Conservation (phyloP, 1,139 yeast genomes). For the Suhomyces taliae region DNA sequence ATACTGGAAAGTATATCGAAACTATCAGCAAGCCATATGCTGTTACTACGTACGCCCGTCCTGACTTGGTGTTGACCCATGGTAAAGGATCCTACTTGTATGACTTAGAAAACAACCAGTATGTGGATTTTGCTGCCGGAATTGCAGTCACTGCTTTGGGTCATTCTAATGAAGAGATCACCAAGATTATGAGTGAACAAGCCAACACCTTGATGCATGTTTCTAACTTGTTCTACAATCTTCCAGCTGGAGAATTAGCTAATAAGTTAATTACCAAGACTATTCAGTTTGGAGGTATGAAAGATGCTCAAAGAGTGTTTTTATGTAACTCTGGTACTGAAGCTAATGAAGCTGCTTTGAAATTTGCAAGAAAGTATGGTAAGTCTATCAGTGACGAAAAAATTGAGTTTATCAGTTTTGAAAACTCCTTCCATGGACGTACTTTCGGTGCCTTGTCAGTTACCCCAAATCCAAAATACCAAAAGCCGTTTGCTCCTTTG, state of each 20-base stretch:
- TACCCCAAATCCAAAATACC: slow-evolving; percentile 90
- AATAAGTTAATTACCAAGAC: slow-evolving; percentile 71
- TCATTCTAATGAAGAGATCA: slow-evolving; percentile 73
- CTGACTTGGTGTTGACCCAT: slow-evolving; percentile 64
- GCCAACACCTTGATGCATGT: slow-evolving; percentile 74
- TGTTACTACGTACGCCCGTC: slow-evolving; percentile 84
- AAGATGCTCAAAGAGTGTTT: slow-evolving; percentile 78
- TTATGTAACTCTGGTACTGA: slow-evolving; percentile 93
- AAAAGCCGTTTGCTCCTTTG: slow-evolving; percentile 84
- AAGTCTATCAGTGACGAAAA: slow-evolving; percentile 55
- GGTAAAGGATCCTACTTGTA: slow-evolving; percentile 75
- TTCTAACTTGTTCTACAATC: slow-evolving; percentile 81
- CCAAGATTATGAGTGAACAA: slow-evolving; percentile 71
- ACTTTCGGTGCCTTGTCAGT: slow-evolving; percentile 91
- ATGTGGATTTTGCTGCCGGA: slow-evolving; percentile 91
- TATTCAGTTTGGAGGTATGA: slow-evolving; percentile 71
- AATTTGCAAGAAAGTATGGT: slow-evolving; percentile 90
- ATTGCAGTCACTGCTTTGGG: slow-evolving; percentile 97
- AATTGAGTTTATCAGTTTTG: slow-evolving; percentile 78
- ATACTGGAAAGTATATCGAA: slow-evolving; percentile 33
- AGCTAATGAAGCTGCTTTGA: slow-evolving; percentile 96
- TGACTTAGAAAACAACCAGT: slow-evolving; percentile 76
- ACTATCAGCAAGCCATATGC: slow-evolving; percentile 51
- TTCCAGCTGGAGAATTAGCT: slow-evolving; percentile 80
- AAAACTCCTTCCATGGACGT: slow-evolving; percentile 91